Percentiles rank a stretch among this genome's conserved stretches.
phyloP scores from a whole-genome alignment of 352 stramenopile genomes.

The Peronospora destructor region DNA sequence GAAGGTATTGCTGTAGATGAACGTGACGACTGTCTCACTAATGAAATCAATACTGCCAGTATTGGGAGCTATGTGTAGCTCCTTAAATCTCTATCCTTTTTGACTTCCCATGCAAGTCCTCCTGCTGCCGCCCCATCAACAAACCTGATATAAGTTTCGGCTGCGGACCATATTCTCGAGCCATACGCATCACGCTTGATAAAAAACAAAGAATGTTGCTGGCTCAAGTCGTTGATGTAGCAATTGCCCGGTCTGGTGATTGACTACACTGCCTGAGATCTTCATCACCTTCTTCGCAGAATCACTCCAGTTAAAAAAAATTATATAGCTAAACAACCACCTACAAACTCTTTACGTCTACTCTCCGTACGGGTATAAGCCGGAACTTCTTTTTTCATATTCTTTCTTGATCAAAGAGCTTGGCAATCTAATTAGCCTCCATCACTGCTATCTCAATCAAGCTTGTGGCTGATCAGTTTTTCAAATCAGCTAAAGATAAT shows the following conservation, averaged over 20 bases:
- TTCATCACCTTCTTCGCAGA: slow-evolving; percentile 69
- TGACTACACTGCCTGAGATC: slow-evolving; percentile 65
- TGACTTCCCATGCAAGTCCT: slow-evolving; percentile 2
- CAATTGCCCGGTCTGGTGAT: slow-evolving; percentile 83
- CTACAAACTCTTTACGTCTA: no score
- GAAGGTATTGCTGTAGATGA: slow-evolving; percentile 66
- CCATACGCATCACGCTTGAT: slow-evolving; percentile 48
- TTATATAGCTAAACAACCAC: no score
- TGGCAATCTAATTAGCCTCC: no score
- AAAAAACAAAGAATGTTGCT: slow-evolving; percentile 55
- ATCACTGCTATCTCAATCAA: no score
- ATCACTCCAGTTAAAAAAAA: no score
- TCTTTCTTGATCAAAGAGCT: no score
- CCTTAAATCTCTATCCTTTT: slow-evolving; percentile 67
- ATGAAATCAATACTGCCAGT: slow-evolving; percentile 66
- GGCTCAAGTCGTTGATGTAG: slow-evolving; percentile 36
- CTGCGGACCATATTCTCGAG: slow-evolving; percentile 73
- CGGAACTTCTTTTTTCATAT: no score
- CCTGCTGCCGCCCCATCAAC: slow-evolving; percentile 7
- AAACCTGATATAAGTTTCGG: slow-evolving; percentile 51
- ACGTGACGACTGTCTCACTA: slow-evolving; percentile 32
- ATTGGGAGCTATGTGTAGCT: slow-evolving; percentile 48
- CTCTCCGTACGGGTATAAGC: no score
- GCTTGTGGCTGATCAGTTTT: no score
- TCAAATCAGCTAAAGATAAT: no score